Conservation (phyloP, 1,284 basidiomycete genomes). For the Apiotrichum siamense region DNA sequence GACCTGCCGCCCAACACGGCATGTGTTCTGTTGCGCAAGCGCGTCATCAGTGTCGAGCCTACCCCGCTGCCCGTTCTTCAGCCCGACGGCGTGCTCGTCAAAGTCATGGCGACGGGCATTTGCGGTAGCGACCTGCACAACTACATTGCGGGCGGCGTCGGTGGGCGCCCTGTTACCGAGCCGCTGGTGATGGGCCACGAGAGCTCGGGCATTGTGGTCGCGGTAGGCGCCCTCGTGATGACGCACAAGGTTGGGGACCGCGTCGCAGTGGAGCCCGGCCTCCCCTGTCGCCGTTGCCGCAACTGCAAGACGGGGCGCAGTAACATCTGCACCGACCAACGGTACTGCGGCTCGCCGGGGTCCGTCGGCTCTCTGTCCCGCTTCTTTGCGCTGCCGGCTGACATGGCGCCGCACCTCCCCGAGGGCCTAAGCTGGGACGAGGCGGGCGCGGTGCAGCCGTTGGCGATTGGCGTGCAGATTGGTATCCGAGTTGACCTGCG, state of each 20-base stretch:
- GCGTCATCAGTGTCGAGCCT: conserved; percentile 29
- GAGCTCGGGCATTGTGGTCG: conserved; percentile 42
- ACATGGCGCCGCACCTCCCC: conserved; percentile 46
- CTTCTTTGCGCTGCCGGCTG: conserved; percentile 41
- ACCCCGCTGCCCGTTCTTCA: conserved; percentile 39
- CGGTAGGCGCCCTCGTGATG: conserved; percentile 42
- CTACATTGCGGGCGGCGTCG: conserved; percentile 40
- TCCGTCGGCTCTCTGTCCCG: conserved; percentile 37
- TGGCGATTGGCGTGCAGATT: conserved; percentile 53
- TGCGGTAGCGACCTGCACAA: conserved; percentile 44
- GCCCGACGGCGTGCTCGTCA: conserved; percentile 43
- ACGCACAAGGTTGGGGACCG: conserved; percentile 49
- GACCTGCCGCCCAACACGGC: conserved; percentile 34
- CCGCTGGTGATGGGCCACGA: conserved; percentile 49
- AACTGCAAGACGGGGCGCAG: conserved; percentile 64
- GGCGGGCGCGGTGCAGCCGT: conserved; percentile 71
- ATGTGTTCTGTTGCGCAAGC: conserved; percentile 36
- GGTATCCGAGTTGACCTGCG: conserved; percentile 38
- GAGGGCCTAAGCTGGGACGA: conserved; percentile 49
- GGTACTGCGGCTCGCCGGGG: conserved; percentile 41
- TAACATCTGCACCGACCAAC: conserved; percentile 50
- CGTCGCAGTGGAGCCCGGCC: conserved; percentile 56
- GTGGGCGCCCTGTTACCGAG: conserved; percentile 38
- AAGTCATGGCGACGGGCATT: conserved; percentile 40
- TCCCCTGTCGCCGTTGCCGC: conserved; percentile 48